Percentiles rank a stretch among this genome's conserved stretches.
phyloP scores from a whole-genome alignment of 805 yeast species.

The Vanderwaltozyma tropicalis region DNA sequence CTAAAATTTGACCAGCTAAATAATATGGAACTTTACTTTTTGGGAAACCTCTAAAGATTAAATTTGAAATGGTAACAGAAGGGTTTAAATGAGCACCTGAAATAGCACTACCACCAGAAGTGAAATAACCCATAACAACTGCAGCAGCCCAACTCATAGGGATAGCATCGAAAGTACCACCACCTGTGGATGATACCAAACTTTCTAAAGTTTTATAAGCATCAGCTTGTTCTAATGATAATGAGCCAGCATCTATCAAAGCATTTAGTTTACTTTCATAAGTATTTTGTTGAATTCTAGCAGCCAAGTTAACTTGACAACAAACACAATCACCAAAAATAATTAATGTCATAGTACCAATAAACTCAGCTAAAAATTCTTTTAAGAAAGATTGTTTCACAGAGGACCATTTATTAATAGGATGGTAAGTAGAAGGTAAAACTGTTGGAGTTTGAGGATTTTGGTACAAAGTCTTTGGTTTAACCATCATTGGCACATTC shows the following conservation, averaged over 20 bases:
- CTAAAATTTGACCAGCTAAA: constrained; percentile 38
- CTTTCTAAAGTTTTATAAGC: constrained; percentile 5
- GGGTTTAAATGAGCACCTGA: constrained; percentile 54
- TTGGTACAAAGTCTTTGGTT: constrained; percentile 30
- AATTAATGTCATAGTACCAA: constrained; percentile 39
- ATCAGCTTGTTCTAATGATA: constrained; percentile 3
- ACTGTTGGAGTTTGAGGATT: constrained; percentile 31
- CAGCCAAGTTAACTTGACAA: constrained; percentile 35
- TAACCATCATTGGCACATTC: constrained; percentile 25
- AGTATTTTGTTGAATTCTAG: constrained; percentile 12
- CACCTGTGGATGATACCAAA: constrained; percentile 8
- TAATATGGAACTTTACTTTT: constrained; percentile 38
- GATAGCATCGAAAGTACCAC: constrained; percentile 35
- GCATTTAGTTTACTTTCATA: constrained; percentile 3
- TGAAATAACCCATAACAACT: constrained; percentile 40
- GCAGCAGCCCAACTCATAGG: constrained; percentile 47
- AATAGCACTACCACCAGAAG: constrained; percentile 40
- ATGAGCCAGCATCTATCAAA: constrained; percentile 1
- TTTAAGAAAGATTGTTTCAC: constrained; percentile 29
- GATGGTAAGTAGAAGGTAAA: constrained; percentile 29
- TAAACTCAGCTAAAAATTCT: constrained; percentile 42
- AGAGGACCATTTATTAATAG: constrained; percentile 28
- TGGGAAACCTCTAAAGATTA: constrained; percentile 43
- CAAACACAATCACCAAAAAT: constrained; percentile 40
- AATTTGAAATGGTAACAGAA: constrained; percentile 39